phyloP scores from a whole-genome alignment of 192 early-diverging fungal species.

The Powellomyces hirtus region DNA sequence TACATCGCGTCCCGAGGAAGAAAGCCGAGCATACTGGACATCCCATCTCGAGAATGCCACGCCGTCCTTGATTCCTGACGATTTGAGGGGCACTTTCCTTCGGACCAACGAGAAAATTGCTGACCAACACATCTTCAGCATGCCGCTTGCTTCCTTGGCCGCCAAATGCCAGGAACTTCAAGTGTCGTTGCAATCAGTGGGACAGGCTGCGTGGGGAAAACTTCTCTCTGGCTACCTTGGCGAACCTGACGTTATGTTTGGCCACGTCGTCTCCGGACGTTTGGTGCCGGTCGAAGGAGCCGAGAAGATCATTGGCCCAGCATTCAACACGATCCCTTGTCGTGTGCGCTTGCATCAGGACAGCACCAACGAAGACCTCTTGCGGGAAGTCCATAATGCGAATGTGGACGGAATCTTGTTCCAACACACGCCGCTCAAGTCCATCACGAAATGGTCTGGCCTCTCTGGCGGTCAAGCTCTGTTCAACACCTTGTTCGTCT shows the following conservation, averaged over 20 bases:
- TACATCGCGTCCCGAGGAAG: background rate
- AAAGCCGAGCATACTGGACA: slow-evolving; percentile 11
- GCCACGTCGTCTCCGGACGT: slow-evolving; percentile 25
- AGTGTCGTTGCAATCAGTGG: slow-evolving; percentile 15
- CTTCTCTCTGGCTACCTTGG: slow-evolving; percentile 14
- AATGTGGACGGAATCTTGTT: slow-evolving; percentile 6
- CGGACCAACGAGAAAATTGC: no score
- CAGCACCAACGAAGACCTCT: background rate
- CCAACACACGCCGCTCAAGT: slow-evolving; percentile 24
- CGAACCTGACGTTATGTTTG: slow-evolving; percentile 36
- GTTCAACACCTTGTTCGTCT: slow-evolving; percentile 20
- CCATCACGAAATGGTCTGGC: slow-evolving; percentile 6
- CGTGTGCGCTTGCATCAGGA: background rate
- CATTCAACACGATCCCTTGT: slow-evolving; percentile 26
- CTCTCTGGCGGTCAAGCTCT: background rate
- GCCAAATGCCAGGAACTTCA: no score
- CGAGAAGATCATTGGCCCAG: slow-evolving; percentile 20
- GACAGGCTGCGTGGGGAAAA: slow-evolving; percentile 33
- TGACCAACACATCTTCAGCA: no score
- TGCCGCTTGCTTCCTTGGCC: no score
- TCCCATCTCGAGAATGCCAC: background rate
- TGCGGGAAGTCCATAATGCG: background rate
- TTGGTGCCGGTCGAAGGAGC: slow-evolving; percentile 11
- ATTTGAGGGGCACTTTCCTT: no score
- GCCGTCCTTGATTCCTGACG: slow-evolving; percentile 3